Conservation (phyloP, 1,284 basidiomycete species). For the Pyrrhoderma noxium region DNA sequence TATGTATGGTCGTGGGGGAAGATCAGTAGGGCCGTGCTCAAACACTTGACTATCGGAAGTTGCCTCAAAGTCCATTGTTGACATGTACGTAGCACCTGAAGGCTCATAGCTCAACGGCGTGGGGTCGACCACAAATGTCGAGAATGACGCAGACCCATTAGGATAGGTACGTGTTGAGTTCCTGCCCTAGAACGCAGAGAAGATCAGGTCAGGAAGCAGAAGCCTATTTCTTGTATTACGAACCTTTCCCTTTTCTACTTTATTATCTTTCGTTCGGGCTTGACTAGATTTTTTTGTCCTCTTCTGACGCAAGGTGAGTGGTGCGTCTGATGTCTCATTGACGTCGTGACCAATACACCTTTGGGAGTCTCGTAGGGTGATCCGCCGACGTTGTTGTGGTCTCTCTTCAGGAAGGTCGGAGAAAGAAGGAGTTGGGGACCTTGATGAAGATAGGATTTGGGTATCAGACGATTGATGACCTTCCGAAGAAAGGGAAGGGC, state of each 20-base stretch:
- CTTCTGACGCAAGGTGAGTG: neutral
- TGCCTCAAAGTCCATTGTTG: slow-evolving; percentile 10
- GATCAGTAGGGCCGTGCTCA: slow-evolving; percentile 19
- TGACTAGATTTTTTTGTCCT: neutral
- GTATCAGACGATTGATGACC: neutral
- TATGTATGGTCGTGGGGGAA: slow-evolving; percentile 19
- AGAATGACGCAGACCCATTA: slow-evolving; percentile 8
- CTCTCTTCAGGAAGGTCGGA: slow-evolving; percentile 7
- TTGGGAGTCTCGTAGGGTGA: neutral
- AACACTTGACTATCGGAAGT: slow-evolving; percentile 12
- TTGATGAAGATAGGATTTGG: neutral
- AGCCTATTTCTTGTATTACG: too few relatives aligned
- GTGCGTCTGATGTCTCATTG: neutral
- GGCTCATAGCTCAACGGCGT: slow-evolving; percentile 6
- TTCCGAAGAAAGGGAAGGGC: too few relatives aligned
- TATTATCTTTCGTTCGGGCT: too few relatives aligned
- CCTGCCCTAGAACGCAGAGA: neutral
- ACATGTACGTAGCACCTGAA: slow-evolving; percentile 14
- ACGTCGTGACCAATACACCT: neutral
- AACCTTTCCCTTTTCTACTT: too few relatives aligned
- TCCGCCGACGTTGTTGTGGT: slow-evolving; percentile 6
- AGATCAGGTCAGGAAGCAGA: too few relatives aligned
- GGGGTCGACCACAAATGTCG: slow-evolving; percentile 9
- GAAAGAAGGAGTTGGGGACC: neutral
- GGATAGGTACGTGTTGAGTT: neutral